Base-by-base conservation (phyloP, 2,329 filamentous ascomycete genomes). In the Trichoderma endophyticum region DNA sequence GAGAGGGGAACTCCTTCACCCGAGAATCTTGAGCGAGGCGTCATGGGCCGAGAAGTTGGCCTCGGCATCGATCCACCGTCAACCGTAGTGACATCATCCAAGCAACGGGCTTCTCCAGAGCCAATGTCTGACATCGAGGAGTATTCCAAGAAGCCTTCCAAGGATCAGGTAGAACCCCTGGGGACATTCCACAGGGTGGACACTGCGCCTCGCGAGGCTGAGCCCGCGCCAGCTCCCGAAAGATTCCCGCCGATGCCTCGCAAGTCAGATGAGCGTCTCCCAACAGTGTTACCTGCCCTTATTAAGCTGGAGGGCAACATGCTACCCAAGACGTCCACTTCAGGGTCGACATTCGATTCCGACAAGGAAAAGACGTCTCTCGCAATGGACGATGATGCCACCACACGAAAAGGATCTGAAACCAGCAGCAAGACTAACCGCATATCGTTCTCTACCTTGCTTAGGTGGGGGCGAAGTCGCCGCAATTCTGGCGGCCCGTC, bases 391-490 rank as follows among this genome's bases (percentile, higher is more conserved):
- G 85, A 86, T 18, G 83, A 86, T 15, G 86, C 86, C 43, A 83
- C 83, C 6, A 80, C 86, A 43, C 84, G 86, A 57, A 88, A 88
- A 73, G 82, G 84, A 26, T 90, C 89, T 1, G 87, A 89, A 65
- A 83, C 85, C 63, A 88, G 86, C 72, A 82, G 79, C 34, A 83
- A 82, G 69, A 81, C 79, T 15, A 79, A 80, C 8, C 81, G 83
- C 24, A 77, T 85, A 36, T 87, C 91, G 0, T 92, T 94, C 85
- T 89, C 90, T 4, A 90, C 92, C 0, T 88, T 98, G 43, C 93
- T 98, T 81, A 89, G 89, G 77, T 92, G 92, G 80, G 88, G 88
- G 82, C 84, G 88, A 85, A 85, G 84, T 80, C 84, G 87, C 83
- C 81, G 89, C 81, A 78, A 83, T 78, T 81, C 87, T 79, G 74